Evolutionary conservation across 345 rosid genomes (phyloP), one percentile per base, ranked within the genome.

Genomic region (Aegle marmelos): DNA sequence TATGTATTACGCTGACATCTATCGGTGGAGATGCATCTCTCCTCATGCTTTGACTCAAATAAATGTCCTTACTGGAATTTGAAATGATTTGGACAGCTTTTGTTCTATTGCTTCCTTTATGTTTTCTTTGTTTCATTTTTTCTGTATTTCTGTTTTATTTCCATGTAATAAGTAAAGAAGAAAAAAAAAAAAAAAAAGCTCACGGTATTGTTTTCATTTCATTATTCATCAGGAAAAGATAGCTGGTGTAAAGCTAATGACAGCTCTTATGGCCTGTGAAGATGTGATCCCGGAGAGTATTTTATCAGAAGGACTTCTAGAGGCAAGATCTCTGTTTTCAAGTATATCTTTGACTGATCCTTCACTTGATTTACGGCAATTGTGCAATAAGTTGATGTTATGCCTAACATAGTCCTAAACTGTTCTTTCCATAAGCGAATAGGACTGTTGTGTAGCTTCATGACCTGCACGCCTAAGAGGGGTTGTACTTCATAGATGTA

Each of bases 251-350:
- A 95, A 93, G 88, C 93, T 95, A 64, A 83, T 90, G 88, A 88
- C 95, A 67, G 88, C 95, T 61, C 93, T 95, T 66, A 88, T 95
- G 95, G 97, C 88, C 25, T 83, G 97, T 80, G 98, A 93, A 87
- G 98, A 93, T 62, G 80, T 60, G 37, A 85, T 91, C 53, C 65
- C 91, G 82, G 90, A 81, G 83, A 89, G 82, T 80, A 88, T 95
- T 45, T 45, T 45, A 82, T 89, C 98, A 14, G 91, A 76, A 19
- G 94, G 89, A 34, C 85, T 93, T 67, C 80, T 91, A 5, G 94
- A 91, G 82, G 97, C 97, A 71, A 91, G 90, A 86, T 82, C 88
- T 41, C 82, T 87, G 36, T 88, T 95, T 73, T 86, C 85, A 24
- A 79, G 81, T 64, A 63, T 91, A 73, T 86, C 87, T 70, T 73